phyloP scores from a whole-genome alignment of 257 asterid genomes.

The Solanum virginianum region DNA sequence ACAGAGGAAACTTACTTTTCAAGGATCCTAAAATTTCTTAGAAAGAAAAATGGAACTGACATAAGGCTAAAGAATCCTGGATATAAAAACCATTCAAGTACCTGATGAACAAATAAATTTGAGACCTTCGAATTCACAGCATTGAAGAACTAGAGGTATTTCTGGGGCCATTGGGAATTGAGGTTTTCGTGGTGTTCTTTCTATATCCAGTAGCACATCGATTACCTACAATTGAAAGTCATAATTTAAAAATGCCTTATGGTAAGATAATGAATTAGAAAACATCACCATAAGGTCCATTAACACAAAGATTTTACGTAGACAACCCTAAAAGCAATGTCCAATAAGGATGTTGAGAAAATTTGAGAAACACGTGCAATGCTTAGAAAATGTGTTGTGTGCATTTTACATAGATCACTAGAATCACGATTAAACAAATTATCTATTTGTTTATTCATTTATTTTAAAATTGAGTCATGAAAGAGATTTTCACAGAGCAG shows the following conservation, averaged over 20 bases:
- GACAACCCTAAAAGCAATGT: neutral
- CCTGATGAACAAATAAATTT: slow-evolving; percentile 75
- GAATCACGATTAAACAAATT: neutral
- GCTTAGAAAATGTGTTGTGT: neutral
- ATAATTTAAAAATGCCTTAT: neutral
- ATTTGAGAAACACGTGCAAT: neutral
- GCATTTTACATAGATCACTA: neutral
- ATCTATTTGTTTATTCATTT: neutral
- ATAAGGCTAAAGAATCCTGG: neutral
- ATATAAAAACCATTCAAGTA: slow-evolving; percentile 8
- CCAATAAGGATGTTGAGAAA: neutral
- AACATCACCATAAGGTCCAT: neutral
- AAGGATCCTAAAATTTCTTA: neutral
- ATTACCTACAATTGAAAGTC: slow-evolving; percentile 35
- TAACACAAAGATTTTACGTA: neutral
- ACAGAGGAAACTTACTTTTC: neutral
- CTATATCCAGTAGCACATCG: slow-evolving; percentile 56
- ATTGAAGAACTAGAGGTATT: slow-evolving; percentile 82
- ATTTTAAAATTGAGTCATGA: neutral
- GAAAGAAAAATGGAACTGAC: neutral
- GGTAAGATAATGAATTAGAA: neutral
- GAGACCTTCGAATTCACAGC: slow-evolving; percentile 84
- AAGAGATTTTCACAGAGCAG: neutral
- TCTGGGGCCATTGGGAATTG: slow-evolving; percentile 86
- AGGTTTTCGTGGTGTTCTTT: slow-evolving; percentile 75